phyloP scores from a whole-genome alignment of 2,329 filamentous ascomycete genomes.

The Diaporthe helianthi region DNA sequence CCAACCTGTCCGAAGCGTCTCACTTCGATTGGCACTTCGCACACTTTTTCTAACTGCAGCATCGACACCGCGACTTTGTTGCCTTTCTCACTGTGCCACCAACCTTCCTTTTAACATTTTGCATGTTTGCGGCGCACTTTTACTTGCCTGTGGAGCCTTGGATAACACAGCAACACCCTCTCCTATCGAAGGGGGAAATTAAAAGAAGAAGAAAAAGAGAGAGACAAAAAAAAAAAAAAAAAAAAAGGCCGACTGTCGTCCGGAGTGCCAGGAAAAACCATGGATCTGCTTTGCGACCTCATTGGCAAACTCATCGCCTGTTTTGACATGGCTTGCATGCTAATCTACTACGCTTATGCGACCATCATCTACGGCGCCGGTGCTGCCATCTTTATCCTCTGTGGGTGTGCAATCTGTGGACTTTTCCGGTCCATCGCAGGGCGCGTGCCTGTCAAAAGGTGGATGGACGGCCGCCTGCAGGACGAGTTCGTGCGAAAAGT shows the following conservation, averaged over 20 bases:
- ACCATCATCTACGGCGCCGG: background rate
- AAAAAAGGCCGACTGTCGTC: background rate
- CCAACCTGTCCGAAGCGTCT: too few species aligned
- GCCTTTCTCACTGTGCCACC: background rate
- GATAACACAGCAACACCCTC: background rate
- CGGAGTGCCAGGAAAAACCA: background rate
- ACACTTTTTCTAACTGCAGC: too few species aligned
- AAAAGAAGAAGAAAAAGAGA: too few species aligned
- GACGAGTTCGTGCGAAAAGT: background rate
- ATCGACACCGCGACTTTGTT: too few species aligned
- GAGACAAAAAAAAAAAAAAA: too few species aligned
- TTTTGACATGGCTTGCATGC: background rate
- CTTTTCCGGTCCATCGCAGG: conserved; percentile 24
- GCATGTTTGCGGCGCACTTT: background rate
- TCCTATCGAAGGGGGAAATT: too few species aligned
- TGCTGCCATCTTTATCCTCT: background rate
- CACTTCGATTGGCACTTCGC: background rate
- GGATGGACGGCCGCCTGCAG: conserved; percentile 12
- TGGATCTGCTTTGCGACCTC: background rate
- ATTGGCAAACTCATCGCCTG: background rate
- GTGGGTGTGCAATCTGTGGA: conserved; percentile 21
- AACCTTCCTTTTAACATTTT: background rate
- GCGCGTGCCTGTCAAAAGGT: background rate
- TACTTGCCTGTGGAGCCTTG: background rate
- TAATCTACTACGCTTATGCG: background rate